Base-by-base conservation (phyloP, 169 alveolate species). In the Babesia divergens region DNA sequence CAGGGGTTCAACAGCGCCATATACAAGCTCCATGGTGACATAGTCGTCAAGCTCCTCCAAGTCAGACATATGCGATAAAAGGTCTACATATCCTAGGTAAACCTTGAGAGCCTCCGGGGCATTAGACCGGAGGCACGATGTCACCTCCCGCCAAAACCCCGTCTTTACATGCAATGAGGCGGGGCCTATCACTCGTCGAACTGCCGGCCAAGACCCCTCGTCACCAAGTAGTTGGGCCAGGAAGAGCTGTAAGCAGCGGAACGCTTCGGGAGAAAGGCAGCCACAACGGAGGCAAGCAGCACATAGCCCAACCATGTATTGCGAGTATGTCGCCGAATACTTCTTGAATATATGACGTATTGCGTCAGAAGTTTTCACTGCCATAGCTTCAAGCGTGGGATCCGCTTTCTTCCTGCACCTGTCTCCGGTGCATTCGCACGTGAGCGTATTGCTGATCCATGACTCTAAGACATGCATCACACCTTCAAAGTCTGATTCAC, bases 401-500 rank as follows among this genome's bases (percentile, higher is more conserved):
- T 37, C 52, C 55, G 13, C 6, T 8, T 38, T 18, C 16, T 32
- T 3, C 67, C 6, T 1, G 47, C 67, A 55, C n/a, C 24, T 8
- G 4, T n/a, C 9, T 22, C 65, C 67, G 22, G 40, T 31, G 24
- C 77, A 52, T n/a, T 65, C 52, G 22, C 68, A 43, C 5, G 49
- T 49, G 11, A 76, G 67, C 11, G 70, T 44, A 8, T 31, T 38
- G 16, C 31, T 28, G 5, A 74, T 11, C 84, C 84, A 74, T 2
- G 49, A 18, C 24, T 14, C 47, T 32, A 62, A 31, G 20, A 44
- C 52, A 9, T 29, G 9, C 35, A 76, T 26, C 0, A 81, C 74
- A 13, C 65, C 11, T 8, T 4, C 11, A 16, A 65, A 67, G 18
- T 46, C 38, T 18, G 69, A 60, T 43, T 65, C 56, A 5, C 71